phyloP scores from a whole-genome alignment of 805 yeast species.

The Sugiyamaella mastotermitis region DNA sequence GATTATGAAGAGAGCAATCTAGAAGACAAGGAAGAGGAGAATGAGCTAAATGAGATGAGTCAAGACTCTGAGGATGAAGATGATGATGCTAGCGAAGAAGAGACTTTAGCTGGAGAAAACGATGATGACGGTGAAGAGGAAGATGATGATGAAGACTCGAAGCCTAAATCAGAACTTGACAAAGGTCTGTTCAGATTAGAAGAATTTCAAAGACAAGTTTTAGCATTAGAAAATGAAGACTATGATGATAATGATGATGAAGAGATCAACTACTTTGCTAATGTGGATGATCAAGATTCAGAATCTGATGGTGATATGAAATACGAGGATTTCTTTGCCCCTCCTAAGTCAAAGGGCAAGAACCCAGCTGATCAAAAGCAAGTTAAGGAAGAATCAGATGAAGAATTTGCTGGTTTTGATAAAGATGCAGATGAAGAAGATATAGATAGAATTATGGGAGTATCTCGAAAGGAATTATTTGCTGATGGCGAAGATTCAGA shows the following conservation, averaged over 20 bases:
- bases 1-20: constrained; percentile 22
- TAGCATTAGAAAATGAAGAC: constrained; percentile 50
- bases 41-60: constrained; percentile 24
- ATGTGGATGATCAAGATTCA: constrained; percentile 36
- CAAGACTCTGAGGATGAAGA: constrained; percentile 25
- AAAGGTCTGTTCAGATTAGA: constrained; percentile 83
- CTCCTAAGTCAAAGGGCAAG: constrained; percentile 22
- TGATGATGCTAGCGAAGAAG: constrained; percentile 21
- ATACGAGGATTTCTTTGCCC: constrained; percentile 36
- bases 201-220: constrained; percentile 70
- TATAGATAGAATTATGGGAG: constrained; percentile 26
- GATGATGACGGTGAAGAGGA: constrained; percentile 26
- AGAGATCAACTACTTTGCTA: constrained; percentile 40
- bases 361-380: neutral
- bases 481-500: constrained; percentile 52
- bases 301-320: constrained; percentile 36
- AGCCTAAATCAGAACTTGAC: constrained; percentile 43
- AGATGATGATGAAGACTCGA: constrained; percentile 25
- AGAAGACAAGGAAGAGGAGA: constrained; percentile 25
- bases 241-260: constrained; percentile 43
- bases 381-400: constrained; percentile 16
- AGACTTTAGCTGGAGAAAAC: constrained; percentile 23
- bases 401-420: constrained; percentile 23
- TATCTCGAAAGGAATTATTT: constrained; percentile 32
- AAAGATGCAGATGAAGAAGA: constrained; percentile 22